Percentiles rank a stretch among this genome's conserved stretches.
Conservation (phyloP, 2,329 filamentous ascomycete species). For the Trichoderma citrinoviride region DNA sequence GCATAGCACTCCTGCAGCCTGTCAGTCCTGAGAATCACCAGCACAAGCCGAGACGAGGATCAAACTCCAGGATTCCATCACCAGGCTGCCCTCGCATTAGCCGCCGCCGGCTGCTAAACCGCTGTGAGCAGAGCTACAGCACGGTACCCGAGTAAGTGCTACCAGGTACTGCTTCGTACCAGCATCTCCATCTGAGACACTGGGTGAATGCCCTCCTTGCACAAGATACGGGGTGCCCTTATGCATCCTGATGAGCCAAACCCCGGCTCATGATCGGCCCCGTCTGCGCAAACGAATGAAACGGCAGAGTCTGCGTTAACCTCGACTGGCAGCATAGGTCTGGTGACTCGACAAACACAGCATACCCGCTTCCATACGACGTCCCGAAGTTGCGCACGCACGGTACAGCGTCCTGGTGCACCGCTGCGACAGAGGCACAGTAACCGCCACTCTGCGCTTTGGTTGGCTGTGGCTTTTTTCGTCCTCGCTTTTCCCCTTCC, state of each 20-base stretch:
- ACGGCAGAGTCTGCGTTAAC: conserved; percentile 32
- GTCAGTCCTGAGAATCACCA: conserved; percentile 20
- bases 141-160: not conserved
- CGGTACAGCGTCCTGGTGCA: conserved; percentile 7
- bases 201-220: not conserved
- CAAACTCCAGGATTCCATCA: conserved; percentile 1
- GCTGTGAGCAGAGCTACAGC: not conserved
- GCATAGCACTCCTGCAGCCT: conserved; percentile 20
- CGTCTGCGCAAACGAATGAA: conserved; percentile 34
- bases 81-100: conserved; percentile 14
- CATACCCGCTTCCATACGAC: conserved; percentile 22
- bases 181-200: not conserved
- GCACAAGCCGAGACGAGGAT: not conserved
- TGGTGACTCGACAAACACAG: conserved; percentile 27
- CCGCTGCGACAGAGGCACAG: conserved; percentile 8
- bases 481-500: not conserved
- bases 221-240: conserved; percentile 4
- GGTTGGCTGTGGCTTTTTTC: conserved; percentile 14
- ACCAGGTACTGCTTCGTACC: not conserved
- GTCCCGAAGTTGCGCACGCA: conserved; percentile 22
- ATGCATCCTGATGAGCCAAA: conserved; percentile 13
- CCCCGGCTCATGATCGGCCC: conserved; percentile 35
- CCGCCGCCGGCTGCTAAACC: conserved; percentile 1
- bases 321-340: conserved; percentile 26
- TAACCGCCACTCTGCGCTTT: conserved; percentile 7